Conservation (phyloP, 306 rosid genomes). For the Vicia sativa region DNA sequence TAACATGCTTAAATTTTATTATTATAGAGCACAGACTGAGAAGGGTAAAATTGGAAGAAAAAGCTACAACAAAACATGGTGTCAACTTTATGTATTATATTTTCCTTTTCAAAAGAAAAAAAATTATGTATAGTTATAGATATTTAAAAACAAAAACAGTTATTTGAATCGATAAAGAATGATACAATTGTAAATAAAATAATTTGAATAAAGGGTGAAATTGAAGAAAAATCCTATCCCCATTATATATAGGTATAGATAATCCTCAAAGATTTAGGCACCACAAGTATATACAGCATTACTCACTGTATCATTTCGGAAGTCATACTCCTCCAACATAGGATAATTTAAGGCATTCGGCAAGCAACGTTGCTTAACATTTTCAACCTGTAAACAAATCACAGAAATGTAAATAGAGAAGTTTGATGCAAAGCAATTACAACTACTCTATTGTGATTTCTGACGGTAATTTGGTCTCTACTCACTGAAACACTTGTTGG, state of each 20-base stretch:
- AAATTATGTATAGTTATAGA: neutral
- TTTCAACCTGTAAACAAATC: slow-evolving; percentile 74
- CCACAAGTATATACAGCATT: slow-evolving; percentile 25
- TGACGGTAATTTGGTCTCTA: slow-evolving; percentile 23
- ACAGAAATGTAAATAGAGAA: slow-evolving; percentile 8
- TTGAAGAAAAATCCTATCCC: neutral
- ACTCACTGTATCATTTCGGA: slow-evolving; percentile 94
- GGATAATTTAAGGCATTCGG: slow-evolving; percentile 94
- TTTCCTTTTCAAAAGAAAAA: neutral
- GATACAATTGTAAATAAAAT: slow-evolving; percentile 1
- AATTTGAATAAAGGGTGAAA: neutral
- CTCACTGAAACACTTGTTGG: slow-evolving; percentile 3
- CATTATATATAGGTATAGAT: neutral
- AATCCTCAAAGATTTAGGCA: slow-evolving; percentile 21
- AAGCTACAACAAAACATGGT: neutral
- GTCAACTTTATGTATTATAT: neutral
- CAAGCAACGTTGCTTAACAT: slow-evolving; percentile 95
- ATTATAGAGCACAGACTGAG: neutral
- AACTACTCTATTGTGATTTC: slow-evolving; percentile 29
- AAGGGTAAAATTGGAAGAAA: neutral
- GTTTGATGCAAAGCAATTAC: slow-evolving; percentile 22
- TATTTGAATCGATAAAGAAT: neutral
- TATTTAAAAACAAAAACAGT: neutral
- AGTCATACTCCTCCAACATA: slow-evolving; percentile 98
- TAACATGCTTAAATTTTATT: slow-evolving; percentile 13